Conservation (phyloP, 2,329 filamentous ascomycete species). For the Emericellopsis cladophorae region DNA sequence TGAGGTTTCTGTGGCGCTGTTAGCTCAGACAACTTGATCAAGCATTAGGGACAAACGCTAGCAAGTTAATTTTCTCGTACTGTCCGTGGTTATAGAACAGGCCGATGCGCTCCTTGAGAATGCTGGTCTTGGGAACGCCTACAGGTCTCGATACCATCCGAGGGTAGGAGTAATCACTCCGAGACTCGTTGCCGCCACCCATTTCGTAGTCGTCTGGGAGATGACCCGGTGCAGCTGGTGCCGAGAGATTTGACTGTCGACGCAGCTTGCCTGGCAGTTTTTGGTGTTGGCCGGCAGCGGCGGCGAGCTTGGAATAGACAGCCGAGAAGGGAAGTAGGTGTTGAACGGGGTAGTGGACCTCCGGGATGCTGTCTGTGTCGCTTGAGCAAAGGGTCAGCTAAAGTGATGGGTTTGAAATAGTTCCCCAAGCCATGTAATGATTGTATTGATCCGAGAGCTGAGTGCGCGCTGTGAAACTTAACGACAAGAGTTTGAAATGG, state of each 20-base stretch:
- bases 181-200: conserved; percentile 35
- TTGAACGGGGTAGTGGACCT: conserved; percentile 5
- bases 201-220: conserved; percentile 22
- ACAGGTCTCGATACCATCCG: conserved; percentile 37
- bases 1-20: conserved; percentile 18
- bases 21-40: conserved; percentile 2
- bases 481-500: too few relatives aligned
- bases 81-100: conserved; percentile 73
- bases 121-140: conserved; percentile 70
- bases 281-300: background rate
- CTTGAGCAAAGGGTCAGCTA: too few relatives aligned
- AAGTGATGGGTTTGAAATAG: too few relatives aligned
- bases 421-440: too few relatives aligned
- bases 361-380: too few relatives aligned
- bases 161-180: conserved; percentile 37
- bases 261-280: conserved; percentile 10
- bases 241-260: conserved; percentile 21
- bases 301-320: conserved; percentile 10
- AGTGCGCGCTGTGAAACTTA: too few relatives aligned
- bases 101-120: conserved; percentile 73
- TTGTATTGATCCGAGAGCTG: too few relatives aligned
- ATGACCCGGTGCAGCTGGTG: conserved; percentile 19
- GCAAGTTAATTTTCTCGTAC: conserved; percentile 63
- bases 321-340: conserved; percentile 10
- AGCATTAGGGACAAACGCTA: conserved; percentile 28